These are phyloP conservation scores for Vigna nakashimae DNA, from an alignment of 306 rosid genomes.

Conservation along the genomic window DNA sequence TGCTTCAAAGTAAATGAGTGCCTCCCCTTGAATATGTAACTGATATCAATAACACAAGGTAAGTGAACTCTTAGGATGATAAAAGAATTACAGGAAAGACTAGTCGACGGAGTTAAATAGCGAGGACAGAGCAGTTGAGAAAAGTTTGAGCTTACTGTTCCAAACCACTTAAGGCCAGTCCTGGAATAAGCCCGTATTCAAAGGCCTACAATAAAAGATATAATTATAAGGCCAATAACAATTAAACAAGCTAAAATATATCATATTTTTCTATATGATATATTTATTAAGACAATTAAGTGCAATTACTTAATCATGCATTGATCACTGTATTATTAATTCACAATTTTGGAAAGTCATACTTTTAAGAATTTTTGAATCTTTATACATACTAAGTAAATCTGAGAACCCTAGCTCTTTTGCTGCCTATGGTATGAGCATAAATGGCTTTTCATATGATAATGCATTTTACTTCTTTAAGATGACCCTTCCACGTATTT, in stretches of 20 bases:
- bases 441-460: background rate
- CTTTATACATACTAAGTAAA: background rate
- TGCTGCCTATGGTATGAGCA: background rate
- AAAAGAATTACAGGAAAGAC: constrained; percentile 29
- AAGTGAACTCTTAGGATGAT: constrained; percentile 35
- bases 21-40: constrained; percentile 89
- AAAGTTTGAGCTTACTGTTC: constrained; percentile 78
- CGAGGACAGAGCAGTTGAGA: constrained; percentile 35
- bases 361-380: background rate
- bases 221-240: constrained; percentile 32
- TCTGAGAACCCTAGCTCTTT: background rate
- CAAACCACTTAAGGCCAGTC: constrained; percentile 82
- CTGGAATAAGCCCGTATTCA: constrained; percentile 88
- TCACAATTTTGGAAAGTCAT: background rate
- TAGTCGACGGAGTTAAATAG: constrained; percentile 24
- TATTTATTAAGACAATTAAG: background rate
- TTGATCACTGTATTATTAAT: background rate
- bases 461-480: background rate
- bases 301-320: background rate
- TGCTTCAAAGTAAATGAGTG: constrained; percentile 81
- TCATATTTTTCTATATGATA: constrained; percentile 3
- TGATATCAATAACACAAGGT: constrained; percentile 47
- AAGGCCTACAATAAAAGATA: constrained; percentile 68
- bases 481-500: too few species aligned
- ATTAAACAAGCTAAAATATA: constrained; percentile 7